phyloP scores from a whole-genome alignment of 495 filamentous ascomycete genomes.

The Penicillium goetzii region DNA sequence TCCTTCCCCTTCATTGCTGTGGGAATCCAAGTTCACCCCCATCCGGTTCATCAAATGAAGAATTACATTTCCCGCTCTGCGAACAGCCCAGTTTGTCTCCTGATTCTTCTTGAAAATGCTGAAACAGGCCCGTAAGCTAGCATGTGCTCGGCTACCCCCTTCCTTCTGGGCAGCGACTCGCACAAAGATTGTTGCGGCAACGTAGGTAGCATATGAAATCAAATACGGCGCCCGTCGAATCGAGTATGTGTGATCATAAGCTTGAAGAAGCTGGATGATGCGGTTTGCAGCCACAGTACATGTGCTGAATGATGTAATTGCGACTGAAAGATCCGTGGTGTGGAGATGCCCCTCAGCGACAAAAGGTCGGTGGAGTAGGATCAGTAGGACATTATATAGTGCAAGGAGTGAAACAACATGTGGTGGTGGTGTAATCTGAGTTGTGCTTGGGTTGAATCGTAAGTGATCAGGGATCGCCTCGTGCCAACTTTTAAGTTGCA shows the following conservation, averaged over 20 bases:
- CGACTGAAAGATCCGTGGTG: constrained; percentile 27
- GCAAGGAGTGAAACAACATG: constrained; percentile 29
- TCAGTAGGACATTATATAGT: constrained; percentile 29
- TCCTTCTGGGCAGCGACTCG: constrained; percentile 40
- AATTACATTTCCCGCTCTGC: constrained; percentile 36
- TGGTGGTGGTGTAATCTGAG: constrained; percentile 13
- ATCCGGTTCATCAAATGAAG: constrained; percentile 39
- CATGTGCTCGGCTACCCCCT: constrained; percentile 34
- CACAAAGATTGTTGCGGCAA: constrained; percentile 41
- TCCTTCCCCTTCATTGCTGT: neutral
- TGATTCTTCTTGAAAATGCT: constrained; percentile 36
- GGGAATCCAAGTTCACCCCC: constrained; percentile 27
- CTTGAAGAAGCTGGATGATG: constrained; percentile 25
- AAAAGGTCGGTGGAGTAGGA: constrained; percentile 35
- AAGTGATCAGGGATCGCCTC: constrained; percentile 26
- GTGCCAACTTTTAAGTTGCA: constrained; percentile 26
- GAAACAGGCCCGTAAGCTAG: constrained; percentile 31
- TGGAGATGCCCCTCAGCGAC: constrained; percentile 35
- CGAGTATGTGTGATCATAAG: constrained; percentile 35
- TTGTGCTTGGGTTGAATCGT: constrained; percentile 19
- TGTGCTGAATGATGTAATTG: constrained; percentile 26
- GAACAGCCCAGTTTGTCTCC: constrained; percentile 38
- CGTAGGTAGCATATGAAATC: constrained; percentile 46
- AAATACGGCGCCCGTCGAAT: constrained; percentile 39
- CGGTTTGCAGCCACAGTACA: constrained; percentile 30